Base-by-base conservation (phyloP, 129 eudicot genomes). In the Lonicera japonica region DNA sequence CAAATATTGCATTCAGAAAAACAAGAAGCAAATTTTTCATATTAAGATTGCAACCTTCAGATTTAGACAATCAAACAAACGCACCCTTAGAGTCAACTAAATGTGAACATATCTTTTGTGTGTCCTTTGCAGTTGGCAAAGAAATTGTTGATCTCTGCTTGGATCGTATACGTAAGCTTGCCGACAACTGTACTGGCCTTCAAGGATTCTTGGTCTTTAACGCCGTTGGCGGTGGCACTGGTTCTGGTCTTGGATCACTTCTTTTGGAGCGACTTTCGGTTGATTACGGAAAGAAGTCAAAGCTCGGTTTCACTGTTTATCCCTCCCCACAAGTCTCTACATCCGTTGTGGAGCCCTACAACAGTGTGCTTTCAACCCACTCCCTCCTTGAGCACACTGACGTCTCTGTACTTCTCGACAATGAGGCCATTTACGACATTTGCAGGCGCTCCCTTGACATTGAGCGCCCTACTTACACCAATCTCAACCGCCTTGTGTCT, bases 191-290 rank as follows among this genome's bases (percentile, higher is more conserved):
- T 58, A 77, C 82, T 63, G 82, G 82, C 18, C 78, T 71, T 43
- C 82, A 77, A 56, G 82, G 82, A 21, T 77, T 77, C 54, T 72
- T 77, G 54, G 81, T 76, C 17, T 76, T 76, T 38, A 70, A 64
- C 52, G 81, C 81, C 54, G 81, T 76, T 58, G 81, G 76, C 29
- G 81, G 81, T 10, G 81, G 81, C 36, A 80, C 85, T 52, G 85
- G 85, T 4, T 80, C 85, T 67, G 85, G 85, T 62, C 69, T 80
- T 58, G 85, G 85, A 17, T 80, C 85, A 21, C 85, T 80, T 54
- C 74, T 80, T n/a, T 47, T 80, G 77, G 85, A 80, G 47, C 81
- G 85, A 22, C 69, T 80, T 13, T 75, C 78, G 16, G 84, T 79
- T 25, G 84, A 79, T 63, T 79, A 79, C 3, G 83, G 83, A 20